These are phyloP conservation scores for Macrophomina pseudophaseolina DNA, from an alignment of 2,329 filamentous ascomycete genomes.

Conservation along the genomic window DNA sequence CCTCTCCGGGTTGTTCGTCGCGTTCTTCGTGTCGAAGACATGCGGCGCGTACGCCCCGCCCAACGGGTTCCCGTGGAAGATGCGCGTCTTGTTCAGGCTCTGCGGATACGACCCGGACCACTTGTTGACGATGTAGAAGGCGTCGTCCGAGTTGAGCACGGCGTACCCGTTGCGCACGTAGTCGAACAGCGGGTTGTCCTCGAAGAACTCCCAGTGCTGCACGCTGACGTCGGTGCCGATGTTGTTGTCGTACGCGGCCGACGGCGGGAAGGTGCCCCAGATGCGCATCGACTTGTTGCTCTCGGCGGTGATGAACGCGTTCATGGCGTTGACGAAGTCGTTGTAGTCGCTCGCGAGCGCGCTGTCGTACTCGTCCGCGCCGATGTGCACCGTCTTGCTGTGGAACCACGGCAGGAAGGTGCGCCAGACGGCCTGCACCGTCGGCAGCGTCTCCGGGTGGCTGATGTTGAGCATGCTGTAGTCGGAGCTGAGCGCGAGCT, in stretches of 20 bases:
- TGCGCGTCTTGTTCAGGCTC: constrained; percentile 52
- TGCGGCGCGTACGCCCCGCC: constrained; percentile 53
- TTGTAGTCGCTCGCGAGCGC: constrained; percentile 44
- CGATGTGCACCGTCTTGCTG: constrained; percentile 45
- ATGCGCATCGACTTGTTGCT: constrained; percentile 42
- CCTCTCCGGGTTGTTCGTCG: constrained; percentile 53
- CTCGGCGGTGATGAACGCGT: constrained; percentile 38
- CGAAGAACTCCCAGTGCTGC: constrained; percentile 57
- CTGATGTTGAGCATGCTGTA: constrained; percentile 44
- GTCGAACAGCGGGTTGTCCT: constrained; percentile 53
- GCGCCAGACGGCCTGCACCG: constrained; percentile 43
- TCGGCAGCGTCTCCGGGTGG: constrained; percentile 43
- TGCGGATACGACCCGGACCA: constrained; percentile 55
- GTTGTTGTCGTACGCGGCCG: constrained; percentile 44
- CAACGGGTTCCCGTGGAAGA: constrained; percentile 50
- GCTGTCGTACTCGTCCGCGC: constrained; percentile 45
- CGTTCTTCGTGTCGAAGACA: constrained; percentile 57
- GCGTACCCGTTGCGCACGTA: constrained; percentile 46
- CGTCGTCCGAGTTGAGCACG: constrained; percentile 55
- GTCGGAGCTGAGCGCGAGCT: constrained; percentile 42
- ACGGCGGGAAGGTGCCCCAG: constrained; percentile 53
- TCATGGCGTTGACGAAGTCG: constrained; percentile 45
- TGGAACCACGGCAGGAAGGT: constrained; percentile 48
- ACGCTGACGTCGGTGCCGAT: constrained; percentile 49
- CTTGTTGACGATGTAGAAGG: constrained; percentile 58